Evolutionary conservation across 306 rosid species (phyloP), one percentile per base, ranked within the genome.

Genomic region (Vachellia pachyceras): DNA sequence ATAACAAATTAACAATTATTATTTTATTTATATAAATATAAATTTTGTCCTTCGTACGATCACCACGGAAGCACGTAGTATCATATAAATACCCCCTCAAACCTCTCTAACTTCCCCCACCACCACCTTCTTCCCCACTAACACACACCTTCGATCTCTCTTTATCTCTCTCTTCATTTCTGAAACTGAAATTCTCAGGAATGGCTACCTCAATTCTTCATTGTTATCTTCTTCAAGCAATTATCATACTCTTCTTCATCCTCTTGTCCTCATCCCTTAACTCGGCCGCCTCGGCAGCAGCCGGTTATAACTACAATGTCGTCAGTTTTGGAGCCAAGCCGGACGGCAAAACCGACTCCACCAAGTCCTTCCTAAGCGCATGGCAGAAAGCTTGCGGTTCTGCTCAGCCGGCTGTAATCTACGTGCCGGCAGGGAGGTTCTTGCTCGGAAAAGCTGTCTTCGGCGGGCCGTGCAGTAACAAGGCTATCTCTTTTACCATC

Each of bases 311-410:
- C 33, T 87, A 76, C 72, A 84, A 86, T 63, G 90, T 91, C 18
- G 33, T 84, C 0, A 65, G 57, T 10, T 87, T 84, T 20, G 95
- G 91, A 67, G 95, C 88, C 36, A 88, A 69, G 29, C 86, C 87
- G 0, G 74, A 82, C 18, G 90, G 87, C 20, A 2, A 10, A 64
- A 81, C 22, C 0, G 91, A 89, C 57, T 86, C 88, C 1, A 77
- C 89, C 3, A 7, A 37, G 18, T 89, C 89, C 3, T 87, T 91
- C 46, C 72, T 84, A 0, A 5, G 45, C 5, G 84, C 85, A 0
- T 91, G 95, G 92, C 45, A 29, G 3, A 46, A 82, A 4, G 95
- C 90, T 0, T 91, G 92, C 42, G 44, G 15, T n/a, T 84, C 89
- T 0, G 0, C 6, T 0, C 40, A 35, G 0, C 75, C 84, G 1